A percentile compares a stretch with the other conserved stretches of the same genome.
Evolutionary conservation across 2,329 filamentous ascomycete genomes (phyloP).

Genomic region (Sporothrix curviconia): DNA sequence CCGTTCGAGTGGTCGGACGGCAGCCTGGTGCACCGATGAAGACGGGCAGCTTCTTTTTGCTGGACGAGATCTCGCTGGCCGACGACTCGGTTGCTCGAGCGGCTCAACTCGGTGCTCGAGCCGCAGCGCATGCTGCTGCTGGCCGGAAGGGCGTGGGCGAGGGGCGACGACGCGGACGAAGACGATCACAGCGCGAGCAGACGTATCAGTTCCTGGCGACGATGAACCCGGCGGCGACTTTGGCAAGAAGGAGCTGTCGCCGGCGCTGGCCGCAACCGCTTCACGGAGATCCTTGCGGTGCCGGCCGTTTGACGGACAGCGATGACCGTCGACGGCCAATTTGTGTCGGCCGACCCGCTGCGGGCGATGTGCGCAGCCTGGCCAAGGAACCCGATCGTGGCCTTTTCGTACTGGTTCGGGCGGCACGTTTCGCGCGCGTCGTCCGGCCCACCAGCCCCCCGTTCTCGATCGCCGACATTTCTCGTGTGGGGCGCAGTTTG

Average conservation of each 20-base stretch:
- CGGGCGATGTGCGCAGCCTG: conserved; percentile 35
- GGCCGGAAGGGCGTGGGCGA: conserved; percentile 50
- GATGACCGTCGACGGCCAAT: conserved; percentile 85
- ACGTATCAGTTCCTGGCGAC: conserved; percentile 96
- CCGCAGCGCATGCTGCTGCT: conserved; percentile 78
- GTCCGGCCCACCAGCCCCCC: conserved; percentile 65
- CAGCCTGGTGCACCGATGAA: conserved; percentile 93
- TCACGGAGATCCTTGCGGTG: conserved; percentile 98
- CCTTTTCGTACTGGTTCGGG: conserved; percentile 92
- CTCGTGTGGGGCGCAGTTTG: conserved; percentile 89
- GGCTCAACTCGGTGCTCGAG: conserved; percentile 93
- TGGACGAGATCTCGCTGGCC: conserved; percentile 95
- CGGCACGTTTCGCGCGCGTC: conserved; percentile 70
- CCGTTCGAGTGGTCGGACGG: conserved; percentile 98
- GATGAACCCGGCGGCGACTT: conserved; percentile 99
- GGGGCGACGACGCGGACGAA: conserved; percentile 61
- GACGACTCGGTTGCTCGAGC: conserved; percentile 95
- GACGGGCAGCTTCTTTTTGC: conserved; percentile 78
- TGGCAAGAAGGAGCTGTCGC: conserved; percentile 94
- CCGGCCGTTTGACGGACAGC: conserved; percentile 72
- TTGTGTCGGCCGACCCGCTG: conserved; percentile 75
- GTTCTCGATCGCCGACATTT: conserved; percentile 86
- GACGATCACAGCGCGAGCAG: conserved; percentile 67
- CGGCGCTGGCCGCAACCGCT: conserved; percentile 88
- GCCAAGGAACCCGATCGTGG: conserved; percentile 67